Evolutionary conservation across 73 alveolate genomes (phyloP).

Genomic region (Breviolum minutum): DNA sequence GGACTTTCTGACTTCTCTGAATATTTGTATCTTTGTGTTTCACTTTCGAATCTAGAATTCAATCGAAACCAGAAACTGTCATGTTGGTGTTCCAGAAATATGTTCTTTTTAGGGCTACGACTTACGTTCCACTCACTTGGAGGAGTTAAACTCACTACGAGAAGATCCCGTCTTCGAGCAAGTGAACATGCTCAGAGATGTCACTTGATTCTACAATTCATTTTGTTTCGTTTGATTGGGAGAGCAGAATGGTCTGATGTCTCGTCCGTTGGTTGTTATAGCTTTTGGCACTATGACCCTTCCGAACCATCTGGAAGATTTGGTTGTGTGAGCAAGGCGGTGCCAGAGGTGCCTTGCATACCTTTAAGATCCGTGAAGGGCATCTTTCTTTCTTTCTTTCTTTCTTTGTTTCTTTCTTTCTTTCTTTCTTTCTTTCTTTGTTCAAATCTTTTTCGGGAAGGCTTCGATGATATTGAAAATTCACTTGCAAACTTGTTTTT

Average conservation of each 20-base stretch:
- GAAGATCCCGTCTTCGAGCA: slow-evolving; percentile 65
- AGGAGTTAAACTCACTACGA: slow-evolving; percentile 47
- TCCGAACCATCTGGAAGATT: too few species aligned
- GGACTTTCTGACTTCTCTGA: background rate
- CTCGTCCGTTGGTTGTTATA: background rate
- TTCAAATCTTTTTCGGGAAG: background rate
- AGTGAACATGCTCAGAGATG: slow-evolving; percentile 71
- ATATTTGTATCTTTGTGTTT: too few species aligned
- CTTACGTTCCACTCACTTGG: background rate
- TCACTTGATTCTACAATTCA: background rate
- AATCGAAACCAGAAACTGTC: background rate
- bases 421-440: background rate
- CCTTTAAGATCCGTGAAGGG: too few species aligned
- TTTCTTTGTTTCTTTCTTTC: too few species aligned
- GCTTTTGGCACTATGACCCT: too few species aligned
- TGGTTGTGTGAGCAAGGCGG: too few species aligned
- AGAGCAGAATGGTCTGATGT: background rate
- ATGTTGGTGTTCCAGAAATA: background rate
- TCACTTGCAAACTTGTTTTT: too few species aligned
- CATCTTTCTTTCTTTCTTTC: too few species aligned
- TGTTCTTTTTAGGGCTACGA: background rate
- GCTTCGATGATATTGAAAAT: background rate
- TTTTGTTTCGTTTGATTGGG: too few species aligned
- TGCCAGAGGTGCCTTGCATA: too few species aligned
- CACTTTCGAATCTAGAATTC: background rate